Conservation (phyloP, 352 stramenopile genomes). For the Phytophthora macrochlamydospora region DNA sequence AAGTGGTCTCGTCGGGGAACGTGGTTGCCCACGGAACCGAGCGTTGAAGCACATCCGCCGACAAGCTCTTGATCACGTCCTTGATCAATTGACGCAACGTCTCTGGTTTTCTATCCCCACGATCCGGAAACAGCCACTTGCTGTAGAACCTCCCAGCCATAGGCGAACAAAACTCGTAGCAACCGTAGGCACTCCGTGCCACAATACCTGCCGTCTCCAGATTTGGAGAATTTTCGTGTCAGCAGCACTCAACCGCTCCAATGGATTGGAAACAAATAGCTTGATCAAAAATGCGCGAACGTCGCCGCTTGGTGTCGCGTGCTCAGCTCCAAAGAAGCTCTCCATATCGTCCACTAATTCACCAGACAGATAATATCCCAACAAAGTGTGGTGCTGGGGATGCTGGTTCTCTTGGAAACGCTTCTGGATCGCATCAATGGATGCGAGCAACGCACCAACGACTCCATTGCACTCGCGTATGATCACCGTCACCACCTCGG, state of each 20-base stretch:
- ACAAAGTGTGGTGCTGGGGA: not conserved
- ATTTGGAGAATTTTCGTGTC: not conserved
- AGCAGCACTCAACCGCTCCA: not conserved
- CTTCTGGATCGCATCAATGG: not conserved
- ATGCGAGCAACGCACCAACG: not conserved
- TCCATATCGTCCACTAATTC: not conserved
- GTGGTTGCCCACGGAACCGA: not conserved
- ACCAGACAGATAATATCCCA: conserved; percentile 3
- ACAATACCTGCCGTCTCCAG: conserved; percentile 11
- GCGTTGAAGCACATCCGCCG: conserved; percentile 7
- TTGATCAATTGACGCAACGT: conserved; percentile 20
- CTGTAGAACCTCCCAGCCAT: conserved; percentile 7
- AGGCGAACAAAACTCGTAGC: not conserved
- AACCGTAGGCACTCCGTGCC: not conserved
- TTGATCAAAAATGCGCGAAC: conserved; percentile 1
- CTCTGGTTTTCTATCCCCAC: conserved; percentile 9
- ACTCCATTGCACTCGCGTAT: not conserved
- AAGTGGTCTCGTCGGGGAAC: conserved; percentile 21
- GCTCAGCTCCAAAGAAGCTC: conserved; percentile 1
- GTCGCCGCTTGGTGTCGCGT: not conserved
- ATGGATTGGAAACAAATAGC: not conserved
- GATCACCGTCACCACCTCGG: not conserved
- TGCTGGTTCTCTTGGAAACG: not conserved
- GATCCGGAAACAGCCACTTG: conserved; percentile 21
- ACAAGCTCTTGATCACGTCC: conserved; percentile 20